Conservation (phyloP, 768 basidiomycete genomes). For the Myochromella boudieri region DNA sequence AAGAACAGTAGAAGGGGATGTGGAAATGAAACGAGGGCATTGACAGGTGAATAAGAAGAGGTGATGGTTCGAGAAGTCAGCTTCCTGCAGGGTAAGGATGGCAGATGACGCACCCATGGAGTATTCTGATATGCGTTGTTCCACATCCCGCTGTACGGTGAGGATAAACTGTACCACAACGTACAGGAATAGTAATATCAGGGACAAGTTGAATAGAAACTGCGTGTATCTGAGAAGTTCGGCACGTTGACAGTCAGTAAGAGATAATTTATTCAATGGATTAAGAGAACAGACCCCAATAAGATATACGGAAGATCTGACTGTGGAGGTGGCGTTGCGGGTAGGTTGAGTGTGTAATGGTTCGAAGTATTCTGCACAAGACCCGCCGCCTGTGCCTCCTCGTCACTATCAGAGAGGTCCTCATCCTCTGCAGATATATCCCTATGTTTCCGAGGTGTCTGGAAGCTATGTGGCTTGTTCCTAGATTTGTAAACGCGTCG, state of each 20-base stretch:
- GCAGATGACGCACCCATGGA: constrained; percentile 66
- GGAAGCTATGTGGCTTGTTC: constrained; percentile 40
- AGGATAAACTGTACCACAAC: constrained; percentile 83
- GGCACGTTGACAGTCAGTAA: no score
- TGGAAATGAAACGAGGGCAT: background rate
- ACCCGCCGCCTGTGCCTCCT: constrained; percentile 39
- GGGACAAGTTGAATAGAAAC: constrained; percentile 88
- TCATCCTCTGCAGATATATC: constrained; percentile 35
- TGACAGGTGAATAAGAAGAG: no score
- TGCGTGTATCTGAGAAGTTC: constrained; percentile 75
- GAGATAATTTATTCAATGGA: background rate
- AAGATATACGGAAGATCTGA: constrained; percentile 80
- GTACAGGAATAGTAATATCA: constrained; percentile 83
- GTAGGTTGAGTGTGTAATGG: constrained; percentile 83
- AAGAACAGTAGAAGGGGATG: background rate
- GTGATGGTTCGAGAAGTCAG: background rate
- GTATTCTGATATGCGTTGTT: constrained; percentile 82
- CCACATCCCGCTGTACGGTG: constrained; percentile 89
- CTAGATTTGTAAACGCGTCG: constrained; percentile 65
- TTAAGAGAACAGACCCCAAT: constrained; percentile 63
- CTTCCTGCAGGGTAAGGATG: background rate
- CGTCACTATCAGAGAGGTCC: constrained; percentile 45
- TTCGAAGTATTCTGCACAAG: constrained; percentile 58
- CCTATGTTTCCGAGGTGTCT: constrained; percentile 17
- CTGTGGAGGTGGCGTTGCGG: constrained; percentile 52